Evolutionary conservation across 208 protist genomes (phyloP), one percentile per base, ranked within the genome.

Genomic region (Strigomonas culicis): DNA sequence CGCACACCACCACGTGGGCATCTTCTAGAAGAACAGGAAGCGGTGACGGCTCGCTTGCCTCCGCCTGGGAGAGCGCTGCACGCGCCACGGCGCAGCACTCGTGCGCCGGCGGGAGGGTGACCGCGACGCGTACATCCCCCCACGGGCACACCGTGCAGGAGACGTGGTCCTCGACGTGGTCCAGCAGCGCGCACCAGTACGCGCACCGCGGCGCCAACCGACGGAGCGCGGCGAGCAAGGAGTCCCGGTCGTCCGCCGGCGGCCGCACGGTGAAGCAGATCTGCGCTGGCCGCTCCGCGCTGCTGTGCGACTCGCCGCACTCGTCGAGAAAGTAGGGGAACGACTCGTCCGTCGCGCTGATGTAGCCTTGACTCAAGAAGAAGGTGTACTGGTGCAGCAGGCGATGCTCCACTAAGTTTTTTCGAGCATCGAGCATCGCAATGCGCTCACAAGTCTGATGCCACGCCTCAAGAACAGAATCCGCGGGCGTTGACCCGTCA

Each of bases 271-370:
- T 80, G 70, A 95, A 93, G 24, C 49, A 17, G 0, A 95, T 30
- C 15, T 21, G n/a, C 1, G 24, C 32, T 0, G 89, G 89, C 1
- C 66, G 56, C 25, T 88, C 82, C 21, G 36, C 59, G 19, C 55
- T 32, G 32, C 2, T 27, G 63, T 94, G 80, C 58, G 77, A 91
- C 64, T 95, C 85, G 0, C 89, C 89, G 62, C 89, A 95, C 61
- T 91, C 85, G 55, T 95, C 89, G 21, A 95, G 32, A 62, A 91
- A 95, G 28, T 79, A 56, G 3, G 74, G 13, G 63, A 95, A 95
- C 49, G 74, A 82, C 13, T 55, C 41, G 57, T 89, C 67, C 1
- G 66, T 31, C 1, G 76, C 58, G 15, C 76, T 72, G 7, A 95
- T 25, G 22, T 86, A 66, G 1, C 79, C 84, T 0, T 59, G 52